A percentile compares a stretch with the other conserved stretches of the same genome.
Conservation (phyloP, 2,329 filamentous ascomycete species). For the Colletotrichum sp. region DNA sequence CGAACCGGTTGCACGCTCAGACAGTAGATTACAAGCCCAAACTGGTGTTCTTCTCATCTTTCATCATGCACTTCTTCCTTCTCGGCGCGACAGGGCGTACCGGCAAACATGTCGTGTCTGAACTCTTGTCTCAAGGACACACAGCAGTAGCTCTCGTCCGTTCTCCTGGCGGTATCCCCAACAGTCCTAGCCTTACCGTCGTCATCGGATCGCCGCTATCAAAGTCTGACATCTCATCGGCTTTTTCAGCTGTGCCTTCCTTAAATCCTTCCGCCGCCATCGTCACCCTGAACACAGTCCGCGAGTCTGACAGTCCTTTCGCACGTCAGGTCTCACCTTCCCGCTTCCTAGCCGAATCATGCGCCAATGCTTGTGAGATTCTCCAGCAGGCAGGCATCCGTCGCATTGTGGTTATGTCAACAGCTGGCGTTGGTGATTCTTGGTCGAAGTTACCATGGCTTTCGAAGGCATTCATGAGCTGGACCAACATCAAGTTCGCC, state of each 20-base stretch:
- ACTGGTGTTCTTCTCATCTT: not conserved
- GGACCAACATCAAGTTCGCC: constrained; percentile 44
- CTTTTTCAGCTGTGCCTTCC: constrained; percentile 14
- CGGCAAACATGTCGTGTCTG: constrained; percentile 43
- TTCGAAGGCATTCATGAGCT: constrained; percentile 39
- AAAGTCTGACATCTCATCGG: not conserved
- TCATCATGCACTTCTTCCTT: constrained; percentile 43
- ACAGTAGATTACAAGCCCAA: not conserved
- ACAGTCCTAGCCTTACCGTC: not conserved
- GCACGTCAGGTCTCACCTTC: constrained; percentile 41
- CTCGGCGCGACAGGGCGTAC: constrained; percentile 49
- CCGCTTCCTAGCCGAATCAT: constrained; percentile 41
- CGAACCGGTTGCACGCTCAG: not conserved
- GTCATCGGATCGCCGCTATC: not conserved
- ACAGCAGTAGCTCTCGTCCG: constrained; percentile 44
- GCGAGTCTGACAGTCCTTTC: constrained; percentile 45
- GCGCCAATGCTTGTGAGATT: constrained; percentile 36
- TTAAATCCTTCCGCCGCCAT: constrained; percentile 35
- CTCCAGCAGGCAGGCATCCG: constrained; percentile 32
- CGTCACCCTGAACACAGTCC: constrained; percentile 43
- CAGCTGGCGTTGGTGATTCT: constrained; percentile 42
- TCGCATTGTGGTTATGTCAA: constrained; percentile 43
- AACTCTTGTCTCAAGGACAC: constrained; percentile 41
- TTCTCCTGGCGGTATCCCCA: constrained; percentile 16
- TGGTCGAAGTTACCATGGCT: constrained; percentile 38